Conservation (phyloP, 495 filamentous ascomycete species). For the Barbatosphaeria neglecta region DNA sequence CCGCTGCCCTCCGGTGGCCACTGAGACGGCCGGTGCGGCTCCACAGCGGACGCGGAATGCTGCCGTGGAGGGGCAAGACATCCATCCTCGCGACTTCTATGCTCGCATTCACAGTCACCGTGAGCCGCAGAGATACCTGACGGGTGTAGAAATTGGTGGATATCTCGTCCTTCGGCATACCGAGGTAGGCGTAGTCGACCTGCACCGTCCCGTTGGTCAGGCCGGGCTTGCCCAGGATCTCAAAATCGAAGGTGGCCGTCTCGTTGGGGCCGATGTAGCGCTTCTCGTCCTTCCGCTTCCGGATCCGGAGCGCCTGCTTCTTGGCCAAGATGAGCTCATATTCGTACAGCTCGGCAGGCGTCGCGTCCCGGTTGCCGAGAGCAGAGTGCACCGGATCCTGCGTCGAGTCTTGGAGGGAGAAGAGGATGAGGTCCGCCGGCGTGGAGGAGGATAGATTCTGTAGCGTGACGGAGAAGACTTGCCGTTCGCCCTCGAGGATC, state of each 20-base stretch:
- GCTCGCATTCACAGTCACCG: constrained; percentile 83
- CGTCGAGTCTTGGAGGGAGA: constrained; percentile 85
- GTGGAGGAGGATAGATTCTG: constrained; percentile 61
- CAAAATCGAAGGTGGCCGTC: constrained; percentile 64
- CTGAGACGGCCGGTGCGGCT: constrained; percentile 14
- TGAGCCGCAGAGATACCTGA: constrained; percentile 68
- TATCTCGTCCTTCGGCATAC: constrained; percentile 48
- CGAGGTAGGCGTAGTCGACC: constrained; percentile 71
- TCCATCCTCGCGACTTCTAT: constrained; percentile 70
- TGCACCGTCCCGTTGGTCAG: constrained; percentile 72
- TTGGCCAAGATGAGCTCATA: constrained; percentile 64
- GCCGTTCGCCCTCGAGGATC: constrained; percentile 79
- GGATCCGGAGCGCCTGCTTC: constrained; percentile 61
- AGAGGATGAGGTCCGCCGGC: constrained; percentile 69
- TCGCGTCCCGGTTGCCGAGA: constrained; percentile 60
- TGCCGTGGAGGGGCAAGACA: constrained; percentile 54
- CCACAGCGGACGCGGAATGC: constrained; percentile 38
- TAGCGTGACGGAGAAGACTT: constrained; percentile 66
- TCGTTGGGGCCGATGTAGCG: constrained; percentile 56
- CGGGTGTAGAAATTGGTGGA: constrained; percentile 73
- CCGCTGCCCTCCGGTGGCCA: too few relatives aligned
- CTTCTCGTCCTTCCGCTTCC: constrained; percentile 37
- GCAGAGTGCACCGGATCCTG: constrained; percentile 63
- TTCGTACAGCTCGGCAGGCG: constrained; percentile 70
- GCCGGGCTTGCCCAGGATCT: constrained; percentile 75